phyloP scores from a whole-genome alignment of 129 eudicot genomes.

The Sambucus nigra region DNA sequence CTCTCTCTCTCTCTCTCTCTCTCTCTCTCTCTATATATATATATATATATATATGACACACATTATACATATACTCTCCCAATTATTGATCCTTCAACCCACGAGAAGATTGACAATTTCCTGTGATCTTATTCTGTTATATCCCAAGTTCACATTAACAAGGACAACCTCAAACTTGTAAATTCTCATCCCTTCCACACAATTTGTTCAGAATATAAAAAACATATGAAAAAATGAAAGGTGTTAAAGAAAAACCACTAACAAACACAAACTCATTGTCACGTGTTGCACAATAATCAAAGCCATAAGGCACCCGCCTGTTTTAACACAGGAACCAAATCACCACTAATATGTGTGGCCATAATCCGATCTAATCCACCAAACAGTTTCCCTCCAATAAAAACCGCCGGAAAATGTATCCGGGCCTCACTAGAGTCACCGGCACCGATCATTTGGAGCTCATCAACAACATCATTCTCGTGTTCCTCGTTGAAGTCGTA shows the following conservation, averaged over 20 bases:
- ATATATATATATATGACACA: too few relatives aligned
- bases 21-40: too few relatives aligned
- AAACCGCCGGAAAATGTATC: slow-evolving; percentile 71
- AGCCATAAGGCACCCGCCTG: slow-evolving; percentile 86
- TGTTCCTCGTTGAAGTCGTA: slow-evolving; percentile 58
- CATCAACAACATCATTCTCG: slow-evolving; percentile 21
- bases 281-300: slow-evolving; percentile 12
- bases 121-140: too few relatives aligned
- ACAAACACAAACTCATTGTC: not conserved
- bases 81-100: too few relatives aligned
- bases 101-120: too few relatives aligned
- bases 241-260: too few relatives aligned
- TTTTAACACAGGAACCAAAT: slow-evolving; percentile 51
- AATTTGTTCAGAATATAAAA: too few relatives aligned
- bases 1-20: too few relatives aligned
- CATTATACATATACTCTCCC: too few relatives aligned
- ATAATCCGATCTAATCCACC: slow-evolving; percentile 74
- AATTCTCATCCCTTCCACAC: not conserved
- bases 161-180: not conserved
- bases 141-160: too few relatives aligned
- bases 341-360: slow-evolving; percentile 72
- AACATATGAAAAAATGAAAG: too few relatives aligned
- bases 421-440: slow-evolving; percentile 1
- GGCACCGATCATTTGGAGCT: slow-evolving; percentile 21
- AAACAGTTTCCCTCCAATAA: slow-evolving; percentile 59